Base-by-base conservation (phyloP, 2,329 filamentous ascomycete genomes). In the Pseudogymnoascus sp. region DNA sequence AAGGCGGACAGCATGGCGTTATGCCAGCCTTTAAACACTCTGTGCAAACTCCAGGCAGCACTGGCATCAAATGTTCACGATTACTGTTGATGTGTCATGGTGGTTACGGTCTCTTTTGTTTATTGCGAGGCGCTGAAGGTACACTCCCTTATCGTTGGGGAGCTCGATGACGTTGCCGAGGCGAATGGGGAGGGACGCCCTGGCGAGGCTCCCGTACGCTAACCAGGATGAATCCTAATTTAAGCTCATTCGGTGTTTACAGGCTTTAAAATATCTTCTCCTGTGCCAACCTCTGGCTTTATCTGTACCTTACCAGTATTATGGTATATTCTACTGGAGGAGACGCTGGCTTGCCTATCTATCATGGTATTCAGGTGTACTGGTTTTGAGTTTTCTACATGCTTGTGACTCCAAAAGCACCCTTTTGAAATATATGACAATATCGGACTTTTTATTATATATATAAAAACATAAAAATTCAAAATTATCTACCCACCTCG, bases 1-100 rank as follows among this genome's bases (percentile, higher is more conserved):
- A 99, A 99, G 73, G 94, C 94, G 77, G 93, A 95, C 77, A 99
- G 88, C 94, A 97, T 97, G 76, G 79, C 80, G 74, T 63, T 22
- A 33, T 54, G 47, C 47, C 47, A 54, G 47, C 47, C 28, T 54
- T 54, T 33, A 33, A 20, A 33, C n/a, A 54, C 47, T 54, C 33
- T 6, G 6, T 54, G 16, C 11, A 54, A n/a, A 18, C 11, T 9
- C 47, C 16, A 28, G 18, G 47, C 28, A 54, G 16, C 28, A 18
- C 28, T 9, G n/a, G 20, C 47, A 54, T 54, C 47, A 11, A 54
- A 33, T 2, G 16, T 20, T 33, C 12, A 12, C 47, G 47, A 9
- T 33, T 54, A 54, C 33, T 33, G 47, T 20, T 54, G 43, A 22
- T 11, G 47, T 20, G 25, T 20, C 47, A 54, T 54, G 47, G 47